Conservation (phyloP, 2,329 filamentous ascomycete species). For the Trichoderma sp. region DNA sequence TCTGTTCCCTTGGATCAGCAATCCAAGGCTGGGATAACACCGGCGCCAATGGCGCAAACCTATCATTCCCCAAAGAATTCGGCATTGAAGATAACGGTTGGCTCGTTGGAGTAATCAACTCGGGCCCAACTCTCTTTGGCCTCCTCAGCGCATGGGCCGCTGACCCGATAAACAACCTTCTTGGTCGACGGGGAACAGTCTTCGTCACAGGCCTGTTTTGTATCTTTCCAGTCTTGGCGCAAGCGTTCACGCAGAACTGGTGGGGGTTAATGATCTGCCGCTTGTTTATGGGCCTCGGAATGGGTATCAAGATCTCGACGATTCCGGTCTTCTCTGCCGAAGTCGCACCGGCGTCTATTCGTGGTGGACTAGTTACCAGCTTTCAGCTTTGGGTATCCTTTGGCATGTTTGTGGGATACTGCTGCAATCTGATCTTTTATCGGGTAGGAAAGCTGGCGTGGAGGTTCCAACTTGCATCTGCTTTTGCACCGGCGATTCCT, state of each 20-base stretch:
- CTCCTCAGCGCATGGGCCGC: conserved; percentile 34
- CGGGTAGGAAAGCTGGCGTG: conserved; percentile 58
- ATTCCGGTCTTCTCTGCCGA: conserved; percentile 57
- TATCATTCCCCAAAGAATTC: conserved; percentile 42
- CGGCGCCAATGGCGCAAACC: conserved; percentile 44
- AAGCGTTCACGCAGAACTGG: conserved; percentile 55
- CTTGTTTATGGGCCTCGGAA: conserved; percentile 59
- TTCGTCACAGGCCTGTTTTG: conserved; percentile 59
- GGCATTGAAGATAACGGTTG: conserved; percentile 45
- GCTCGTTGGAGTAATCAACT: conserved; percentile 61
- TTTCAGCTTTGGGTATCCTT: conserved; percentile 53
- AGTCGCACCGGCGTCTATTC: conserved; percentile 50
- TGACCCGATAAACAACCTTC: conserved; percentile 42
- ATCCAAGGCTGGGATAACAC: conserved; percentile 50
- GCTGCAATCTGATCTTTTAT: conserved; percentile 64
- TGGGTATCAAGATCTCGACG: conserved; percentile 53
- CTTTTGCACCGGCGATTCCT: conserved; percentile 64
- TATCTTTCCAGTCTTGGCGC: conserved; percentile 56
- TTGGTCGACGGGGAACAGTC: conserved; percentile 43
- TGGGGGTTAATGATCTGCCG: conserved; percentile 44
- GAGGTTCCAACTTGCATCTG: conserved; percentile 64
- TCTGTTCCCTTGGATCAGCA: conserved; percentile 37
- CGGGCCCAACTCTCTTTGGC: conserved; percentile 32
- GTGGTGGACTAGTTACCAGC: conserved; percentile 52
- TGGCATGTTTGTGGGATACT: conserved; percentile 67